These are phyloP conservation scores for Nymphaea thermarum DNA, from an alignment of 164 flowering plant genomes.

Conservation along the genomic window DNA sequence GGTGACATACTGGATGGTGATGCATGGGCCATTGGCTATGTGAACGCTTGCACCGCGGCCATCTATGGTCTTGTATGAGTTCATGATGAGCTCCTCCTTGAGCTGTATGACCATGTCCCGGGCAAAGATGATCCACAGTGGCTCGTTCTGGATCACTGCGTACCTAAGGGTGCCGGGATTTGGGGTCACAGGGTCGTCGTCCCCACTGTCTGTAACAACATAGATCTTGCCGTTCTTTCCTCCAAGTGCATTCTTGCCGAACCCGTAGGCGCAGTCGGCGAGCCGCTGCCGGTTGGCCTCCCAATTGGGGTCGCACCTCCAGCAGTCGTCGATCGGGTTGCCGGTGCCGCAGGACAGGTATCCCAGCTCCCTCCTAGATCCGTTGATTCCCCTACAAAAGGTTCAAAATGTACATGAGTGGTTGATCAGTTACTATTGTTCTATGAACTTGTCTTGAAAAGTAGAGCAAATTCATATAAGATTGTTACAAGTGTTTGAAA, in stretches of 20 bases:
- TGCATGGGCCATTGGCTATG: constrained; percentile 83
- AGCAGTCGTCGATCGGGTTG: constrained; percentile 85
- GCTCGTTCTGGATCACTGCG: constrained; percentile 71
- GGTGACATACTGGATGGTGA: constrained; percentile 67
- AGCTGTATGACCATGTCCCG: constrained; percentile 63
- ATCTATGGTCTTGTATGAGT: constrained; percentile 73
- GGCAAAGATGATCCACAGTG: constrained; percentile 66
- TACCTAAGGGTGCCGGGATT: constrained; percentile 67
- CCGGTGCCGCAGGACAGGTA: constrained; percentile 66
- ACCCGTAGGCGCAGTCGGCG: constrained; percentile 83
- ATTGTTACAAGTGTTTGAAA: too few species aligned
- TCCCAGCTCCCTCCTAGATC: constrained; percentile 47
- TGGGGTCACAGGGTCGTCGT: constrained; percentile 58
- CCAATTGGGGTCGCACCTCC: constrained; percentile 87
- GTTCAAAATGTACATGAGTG: not conserved
- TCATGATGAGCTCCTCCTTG: constrained; percentile 76
- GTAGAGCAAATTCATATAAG: too few species aligned
- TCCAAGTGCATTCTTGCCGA: constrained; percentile 69
- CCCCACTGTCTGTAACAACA: constrained; percentile 58
- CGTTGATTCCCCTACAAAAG: constrained; percentile 21
- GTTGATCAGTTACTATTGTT: too few species aligned
- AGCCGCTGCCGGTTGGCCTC: constrained; percentile 54
- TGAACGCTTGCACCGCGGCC: constrained; percentile 79
- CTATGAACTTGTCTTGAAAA: too few species aligned
- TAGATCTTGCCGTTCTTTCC: constrained; percentile 57